A percentile compares a stretch with the other conserved stretches of the same genome.
phyloP scores from a whole-genome alignment of 2,329 filamentous ascomycete genomes.

The Trichoderma sp. region DNA sequence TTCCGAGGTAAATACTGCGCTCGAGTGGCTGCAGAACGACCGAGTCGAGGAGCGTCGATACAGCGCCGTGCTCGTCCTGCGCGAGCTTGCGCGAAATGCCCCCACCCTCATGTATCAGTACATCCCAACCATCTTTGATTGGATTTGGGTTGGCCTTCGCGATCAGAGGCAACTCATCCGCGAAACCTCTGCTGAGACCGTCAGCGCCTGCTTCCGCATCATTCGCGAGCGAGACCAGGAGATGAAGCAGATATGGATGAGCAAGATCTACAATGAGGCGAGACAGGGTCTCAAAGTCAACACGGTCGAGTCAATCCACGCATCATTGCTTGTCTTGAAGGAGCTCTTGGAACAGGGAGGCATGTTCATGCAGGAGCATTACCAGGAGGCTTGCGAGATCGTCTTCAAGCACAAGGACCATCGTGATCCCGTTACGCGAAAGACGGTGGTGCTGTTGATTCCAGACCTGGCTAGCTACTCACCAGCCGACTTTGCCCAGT shows the following conservation, averaged over 20 bases:
- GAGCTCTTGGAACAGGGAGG: conserved; percentile 91
- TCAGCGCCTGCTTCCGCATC: conserved; percentile 94
- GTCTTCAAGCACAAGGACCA: conserved; percentile 93
- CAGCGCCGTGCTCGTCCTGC: conserved; percentile 85
- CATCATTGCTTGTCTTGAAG: conserved; percentile 89
- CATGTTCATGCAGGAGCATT: conserved; percentile 99
- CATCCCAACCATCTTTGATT: conserved; percentile 91
- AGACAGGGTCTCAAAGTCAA: conserved; percentile 76
- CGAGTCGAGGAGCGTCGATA: conserved; percentile 91
- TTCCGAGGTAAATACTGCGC: conserved; percentile 90
- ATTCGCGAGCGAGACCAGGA: conserved; percentile 89
- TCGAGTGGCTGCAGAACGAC: conserved; percentile 97
- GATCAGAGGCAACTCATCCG: conserved; percentile 90
- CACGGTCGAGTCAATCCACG: conserved; percentile 86
- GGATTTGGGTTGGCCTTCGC: conserved; percentile 92
- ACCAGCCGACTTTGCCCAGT: conserved; percentile 82
- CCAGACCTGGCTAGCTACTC: conserved; percentile 92
- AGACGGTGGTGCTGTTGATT: conserved; percentile 87
- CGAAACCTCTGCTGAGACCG: conserved; percentile 86
- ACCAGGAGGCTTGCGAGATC: conserved; percentile 88
- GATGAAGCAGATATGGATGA: conserved; percentile 85
- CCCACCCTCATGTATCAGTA: conserved; percentile 95
- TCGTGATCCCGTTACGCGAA: conserved; percentile 81
- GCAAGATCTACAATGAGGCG: conserved; percentile 86
- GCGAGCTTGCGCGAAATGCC: conserved; percentile 88